A percentile compares a stretch with the other conserved stretches of the same genome.
phyloP scores from a whole-genome alignment of 2,329 filamentous ascomycete genomes.

The Fusarium sp. region DNA sequence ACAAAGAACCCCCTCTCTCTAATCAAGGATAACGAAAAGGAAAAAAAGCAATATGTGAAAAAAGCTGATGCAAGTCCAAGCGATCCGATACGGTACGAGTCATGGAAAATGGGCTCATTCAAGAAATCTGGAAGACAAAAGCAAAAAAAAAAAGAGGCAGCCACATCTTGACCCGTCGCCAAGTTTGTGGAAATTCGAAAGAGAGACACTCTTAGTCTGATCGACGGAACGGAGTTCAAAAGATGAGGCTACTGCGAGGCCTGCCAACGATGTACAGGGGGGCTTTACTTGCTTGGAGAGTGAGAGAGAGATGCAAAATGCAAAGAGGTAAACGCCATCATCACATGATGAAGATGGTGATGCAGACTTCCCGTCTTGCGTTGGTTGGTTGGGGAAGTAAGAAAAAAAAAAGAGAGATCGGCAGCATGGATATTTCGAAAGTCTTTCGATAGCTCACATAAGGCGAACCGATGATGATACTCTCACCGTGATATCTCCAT shows the following conservation, averaged over 20 bases:
- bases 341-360: constrained; percentile 9
- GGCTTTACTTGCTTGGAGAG: neutral
- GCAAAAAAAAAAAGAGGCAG: neutral
- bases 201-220: neutral
- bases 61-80: neutral
- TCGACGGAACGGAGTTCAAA: neutral
- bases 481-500: neutral
- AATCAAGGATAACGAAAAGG: neutral
- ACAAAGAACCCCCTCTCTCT: neutral
- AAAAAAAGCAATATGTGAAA: neutral
- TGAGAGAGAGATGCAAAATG: neutral
- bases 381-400: constrained; percentile 1
- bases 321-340: neutral
- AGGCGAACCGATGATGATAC: constrained; percentile 1
- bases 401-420: constrained; percentile 14
- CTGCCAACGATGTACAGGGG: neutral
- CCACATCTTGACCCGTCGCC: neutral
- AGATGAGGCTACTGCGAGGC: constrained; percentile 16
- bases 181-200: neutral
- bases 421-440: constrained; percentile 21
- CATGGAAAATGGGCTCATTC: neutral
- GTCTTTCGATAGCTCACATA: constrained; percentile 7
- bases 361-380: constrained; percentile 3
- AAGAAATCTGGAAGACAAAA: neutral
- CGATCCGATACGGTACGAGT: constrained; percentile 2